These are phyloP conservation scores for Tanacetum coccineum DNA, from an alignment of 129 eudicot species.

Conservation along the genomic window DNA sequence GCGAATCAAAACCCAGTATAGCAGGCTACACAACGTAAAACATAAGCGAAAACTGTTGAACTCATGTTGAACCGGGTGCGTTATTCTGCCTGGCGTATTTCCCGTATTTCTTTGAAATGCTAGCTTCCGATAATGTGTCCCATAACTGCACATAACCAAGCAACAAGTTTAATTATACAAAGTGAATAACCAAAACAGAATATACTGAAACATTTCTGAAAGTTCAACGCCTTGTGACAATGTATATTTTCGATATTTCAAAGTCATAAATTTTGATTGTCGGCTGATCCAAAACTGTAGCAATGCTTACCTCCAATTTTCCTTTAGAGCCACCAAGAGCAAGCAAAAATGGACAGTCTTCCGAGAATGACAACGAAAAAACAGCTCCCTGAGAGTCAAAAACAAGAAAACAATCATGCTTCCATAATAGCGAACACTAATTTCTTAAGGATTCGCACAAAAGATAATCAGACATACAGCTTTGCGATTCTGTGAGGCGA, in stretches of 20 bases:
- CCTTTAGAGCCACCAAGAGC: slow-evolving; percentile 92
- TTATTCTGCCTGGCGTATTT: slow-evolving; percentile 40
- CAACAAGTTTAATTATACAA: neutral
- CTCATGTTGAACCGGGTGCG: slow-evolving; percentile 25
- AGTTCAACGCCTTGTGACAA: neutral
- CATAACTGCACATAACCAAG: slow-evolving; percentile 48
- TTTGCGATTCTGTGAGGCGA: slow-evolving; percentile 76
- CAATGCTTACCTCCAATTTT: slow-evolving; percentile 43
- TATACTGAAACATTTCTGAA: neutral
- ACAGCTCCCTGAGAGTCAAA: slow-evolving; percentile 63
- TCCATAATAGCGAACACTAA: neutral
- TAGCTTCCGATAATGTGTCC: slow-evolving; percentile 60
- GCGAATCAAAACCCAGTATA: neutral
- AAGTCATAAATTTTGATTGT: neutral
- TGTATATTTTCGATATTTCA: neutral
- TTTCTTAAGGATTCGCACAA: neutral
- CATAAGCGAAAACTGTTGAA: neutral
- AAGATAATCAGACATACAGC: slow-evolving; percentile 53
- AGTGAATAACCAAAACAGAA: neutral
- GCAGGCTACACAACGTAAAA: neutral
- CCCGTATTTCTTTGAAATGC: slow-evolving; percentile 48
- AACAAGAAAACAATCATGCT: slow-evolving; percentile 11
- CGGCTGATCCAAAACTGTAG: neutral
- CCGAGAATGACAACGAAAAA: slow-evolving; percentile 74
- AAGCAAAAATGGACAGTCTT: slow-evolving; percentile 62